Base-by-base conservation (phyloP, 345 rosid species). In the Salix brachista region DNA sequence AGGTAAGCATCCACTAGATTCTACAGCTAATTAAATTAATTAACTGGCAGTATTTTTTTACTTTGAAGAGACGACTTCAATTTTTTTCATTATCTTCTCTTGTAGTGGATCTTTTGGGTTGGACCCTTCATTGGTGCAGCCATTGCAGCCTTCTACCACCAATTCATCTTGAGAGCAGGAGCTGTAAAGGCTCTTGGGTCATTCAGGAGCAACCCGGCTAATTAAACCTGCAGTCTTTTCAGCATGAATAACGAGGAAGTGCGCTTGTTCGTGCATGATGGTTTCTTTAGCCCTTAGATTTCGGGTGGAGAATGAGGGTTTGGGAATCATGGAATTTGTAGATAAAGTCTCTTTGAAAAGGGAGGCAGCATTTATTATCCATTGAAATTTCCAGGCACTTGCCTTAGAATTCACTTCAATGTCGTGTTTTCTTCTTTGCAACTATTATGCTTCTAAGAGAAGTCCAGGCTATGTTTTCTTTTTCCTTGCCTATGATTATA, bases 81-180 rank as follows among this genome's bases (percentile, higher is more conserved):
- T 61, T 56, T 23, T 67, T 52, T 2, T 16, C 37, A 54, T 50
- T 3, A 39, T 28, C 75, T 61, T 10, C n/a, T 18, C 54, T 73
- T 75, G 74, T 84, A 91, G 97, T 94, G 96, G 96, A 89, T 92
- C 44, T 94, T 92, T 71, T 91, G 92, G 98, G 98, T 88, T 11
- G 96, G 97, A 81, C 98, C 97, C 34, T 84, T 94, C 77, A 77
- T 88, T 42, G 96, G 98, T 1, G 98, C 98, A 72, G 90, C 94
- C 54, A 82, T 89, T 77, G 98, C 98, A 78, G 92, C 98, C 9
- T 89, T 94, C 86, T 92, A 91, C 85, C 93, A 94, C 84, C 94
- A 88, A 60, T 91, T 86, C 83, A 89, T 92, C 80, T 74, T 89
- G 89, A 89, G 98, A 79, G 97, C 96, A 32, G 94, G 85, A 41